These are phyloP conservation scores for Pochonia chlamydosporia DNA, from an alignment of 2,329 filamentous ascomycete genomes.

Conservation along the genomic window DNA sequence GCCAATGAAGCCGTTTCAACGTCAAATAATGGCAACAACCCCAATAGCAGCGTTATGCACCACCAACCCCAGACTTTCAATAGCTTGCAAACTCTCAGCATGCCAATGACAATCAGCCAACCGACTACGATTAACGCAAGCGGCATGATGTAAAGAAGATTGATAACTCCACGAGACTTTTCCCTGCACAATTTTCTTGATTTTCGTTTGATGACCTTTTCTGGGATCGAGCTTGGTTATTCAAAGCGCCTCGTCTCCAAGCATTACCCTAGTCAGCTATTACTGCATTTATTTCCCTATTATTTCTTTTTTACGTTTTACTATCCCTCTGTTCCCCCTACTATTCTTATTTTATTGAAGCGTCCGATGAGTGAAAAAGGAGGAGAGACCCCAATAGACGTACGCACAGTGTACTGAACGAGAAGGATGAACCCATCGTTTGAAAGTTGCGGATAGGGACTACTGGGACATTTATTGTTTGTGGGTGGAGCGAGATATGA, in stretches of 20 bases:
- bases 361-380: constrained; percentile 18
- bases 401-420: constrained; percentile 8
- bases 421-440: not conserved
- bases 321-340: constrained; percentile 17
- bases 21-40: constrained; percentile 11
- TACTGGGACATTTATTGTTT: not conserved
- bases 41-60: constrained; percentile 13
- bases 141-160: constrained; percentile 35
- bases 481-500: constrained; percentile 11
- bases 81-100: constrained; percentile 55
- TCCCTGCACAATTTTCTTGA: constrained; percentile 7
- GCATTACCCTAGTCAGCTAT: constrained; percentile 1
- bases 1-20: constrained; percentile 23
- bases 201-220: constrained; percentile 6
- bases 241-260: not conserved
- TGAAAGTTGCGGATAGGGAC: not conserved
- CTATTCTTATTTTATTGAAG: constrained; percentile 10
- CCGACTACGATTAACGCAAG: constrained; percentile 40
- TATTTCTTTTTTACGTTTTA: constrained; percentile 4
- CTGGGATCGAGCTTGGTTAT: constrained; percentile 3
- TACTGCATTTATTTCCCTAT: constrained; percentile 5
- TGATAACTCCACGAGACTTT: not conserved
- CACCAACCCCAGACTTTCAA: constrained; percentile 37
- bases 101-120: constrained; percentile 59
- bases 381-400: constrained; percentile 18